Conservation (phyloP, 2,329 filamentous ascomycete species). For the Huntiella decipiens region DNA sequence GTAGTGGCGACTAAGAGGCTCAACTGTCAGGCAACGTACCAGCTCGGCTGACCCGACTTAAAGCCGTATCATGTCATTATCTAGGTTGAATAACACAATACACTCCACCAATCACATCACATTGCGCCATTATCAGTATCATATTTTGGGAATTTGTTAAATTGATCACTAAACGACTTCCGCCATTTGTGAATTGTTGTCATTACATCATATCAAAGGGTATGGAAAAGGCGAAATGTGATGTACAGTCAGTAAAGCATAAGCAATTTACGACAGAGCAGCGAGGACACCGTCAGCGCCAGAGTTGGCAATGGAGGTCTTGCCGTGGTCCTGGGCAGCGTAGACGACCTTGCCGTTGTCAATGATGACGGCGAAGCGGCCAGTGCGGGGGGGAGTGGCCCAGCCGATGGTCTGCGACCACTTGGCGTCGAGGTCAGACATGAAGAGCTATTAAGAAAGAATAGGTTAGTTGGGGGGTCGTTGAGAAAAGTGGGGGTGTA, state of each 20-base stretch:
- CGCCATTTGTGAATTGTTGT: background rate
- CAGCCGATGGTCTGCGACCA: slow-evolving; percentile 69
- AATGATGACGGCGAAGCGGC: slow-evolving; percentile 61
- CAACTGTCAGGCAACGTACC: too few species aligned
- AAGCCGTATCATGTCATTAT: too few species aligned
- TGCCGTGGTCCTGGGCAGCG: slow-evolving; percentile 49
- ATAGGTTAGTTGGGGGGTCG: slow-evolving; percentile 1
- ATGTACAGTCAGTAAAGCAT: background rate
- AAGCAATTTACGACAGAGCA: slow-evolving; percentile 27
- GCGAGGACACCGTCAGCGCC: slow-evolving; percentile 34
- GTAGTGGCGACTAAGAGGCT: too few species aligned
- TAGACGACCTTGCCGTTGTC: slow-evolving; percentile 73
- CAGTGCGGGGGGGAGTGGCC: slow-evolving; percentile 54
- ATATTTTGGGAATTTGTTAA: too few species aligned
- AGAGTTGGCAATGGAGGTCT: slow-evolving; percentile 27
- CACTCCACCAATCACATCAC: too few species aligned
- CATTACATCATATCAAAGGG: slow-evolving; percentile 4
- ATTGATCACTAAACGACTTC: background rate
- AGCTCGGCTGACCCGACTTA: too few species aligned
- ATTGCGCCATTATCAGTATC: too few species aligned
- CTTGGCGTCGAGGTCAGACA: slow-evolving; percentile 46
- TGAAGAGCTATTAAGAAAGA: slow-evolving; percentile 39
- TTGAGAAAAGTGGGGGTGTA: background rate
- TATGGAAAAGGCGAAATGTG: background rate
- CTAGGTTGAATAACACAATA: too few species aligned